These are phyloP conservation scores for Falciphora oryzae DNA, from an alignment of 2,329 filamentous ascomycete species.

Conservation along the genomic window DNA sequence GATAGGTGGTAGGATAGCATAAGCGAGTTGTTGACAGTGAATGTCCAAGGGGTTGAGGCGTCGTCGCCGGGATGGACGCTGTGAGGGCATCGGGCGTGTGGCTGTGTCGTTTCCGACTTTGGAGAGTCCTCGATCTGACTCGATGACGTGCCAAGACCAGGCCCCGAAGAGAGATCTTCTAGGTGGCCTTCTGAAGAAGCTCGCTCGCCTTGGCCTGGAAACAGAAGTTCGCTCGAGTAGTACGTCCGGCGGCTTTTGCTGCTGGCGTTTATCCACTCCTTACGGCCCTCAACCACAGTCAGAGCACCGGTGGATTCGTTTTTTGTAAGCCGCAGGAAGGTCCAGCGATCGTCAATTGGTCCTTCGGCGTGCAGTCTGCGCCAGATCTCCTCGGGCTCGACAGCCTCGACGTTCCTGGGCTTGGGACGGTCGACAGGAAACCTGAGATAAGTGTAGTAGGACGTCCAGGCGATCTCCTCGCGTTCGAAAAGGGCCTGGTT, in stretches of 20 bases:
- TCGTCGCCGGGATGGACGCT: conserved; percentile 45
- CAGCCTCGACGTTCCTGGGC: conserved; percentile 31
- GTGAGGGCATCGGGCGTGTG: conserved; percentile 29
- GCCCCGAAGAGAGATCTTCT: neutral
- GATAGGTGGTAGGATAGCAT: conserved; percentile 49
- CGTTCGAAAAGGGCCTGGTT: conserved; percentile 57
- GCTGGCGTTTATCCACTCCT: conserved; percentile 51
- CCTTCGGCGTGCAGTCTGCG: conserved; percentile 64
- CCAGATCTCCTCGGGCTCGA: conserved; percentile 49
- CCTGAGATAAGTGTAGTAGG: conserved; percentile 62
- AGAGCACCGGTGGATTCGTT: conserved; percentile 54
- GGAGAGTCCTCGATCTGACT: neutral
- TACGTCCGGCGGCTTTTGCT: conserved; percentile 59
- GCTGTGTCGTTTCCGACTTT: neutral
- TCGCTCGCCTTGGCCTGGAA: conserved; percentile 19
- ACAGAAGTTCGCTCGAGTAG: conserved; percentile 53
- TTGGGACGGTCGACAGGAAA: conserved; percentile 49
- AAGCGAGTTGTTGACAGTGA: conserved; percentile 48
- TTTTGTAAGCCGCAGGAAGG: conserved; percentile 53
- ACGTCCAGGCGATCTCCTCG: conserved; percentile 60
- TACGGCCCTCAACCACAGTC: conserved; percentile 60
- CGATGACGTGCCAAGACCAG: neutral
- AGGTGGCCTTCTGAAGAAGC: neutral
- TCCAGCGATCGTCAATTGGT: conserved; percentile 70
- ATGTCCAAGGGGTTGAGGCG: conserved; percentile 32